These are phyloP conservation scores for Bipolaris victoriae DNA, from an alignment of 2,329 filamentous ascomycete species.

Conservation along the genomic window DNA sequence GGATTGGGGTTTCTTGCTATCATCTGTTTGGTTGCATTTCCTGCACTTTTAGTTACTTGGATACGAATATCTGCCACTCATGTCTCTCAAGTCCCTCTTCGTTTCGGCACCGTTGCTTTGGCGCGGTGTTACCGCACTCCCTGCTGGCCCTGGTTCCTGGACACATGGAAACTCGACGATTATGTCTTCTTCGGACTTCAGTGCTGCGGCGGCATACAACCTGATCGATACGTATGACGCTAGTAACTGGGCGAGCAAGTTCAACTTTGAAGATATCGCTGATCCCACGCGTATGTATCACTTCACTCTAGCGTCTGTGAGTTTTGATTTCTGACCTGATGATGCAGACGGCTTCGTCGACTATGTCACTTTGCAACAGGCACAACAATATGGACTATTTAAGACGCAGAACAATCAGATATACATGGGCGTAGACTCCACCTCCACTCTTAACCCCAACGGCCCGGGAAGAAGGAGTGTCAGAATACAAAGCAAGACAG, in stretches of 20 bases:
- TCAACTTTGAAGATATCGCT: constrained; percentile 44
- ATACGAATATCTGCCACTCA: constrained; percentile 11
- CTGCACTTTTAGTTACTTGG: constrained; percentile 1
- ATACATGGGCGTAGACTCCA: constrained; percentile 49
- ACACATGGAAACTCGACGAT: constrained; percentile 27
- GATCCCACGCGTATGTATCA: constrained; percentile 44
- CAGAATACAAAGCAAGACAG: constrained; percentile 44
- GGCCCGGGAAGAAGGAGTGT: constrained; percentile 47
- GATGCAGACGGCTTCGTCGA: constrained; percentile 47
- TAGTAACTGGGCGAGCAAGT: constrained; percentile 48
- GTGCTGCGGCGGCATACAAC: constrained; percentile 30
- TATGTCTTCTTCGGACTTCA: constrained; percentile 12
- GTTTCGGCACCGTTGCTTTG: constrained; percentile 29
- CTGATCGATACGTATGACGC: constrained; percentile 47
- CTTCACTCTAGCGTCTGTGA: background rate
- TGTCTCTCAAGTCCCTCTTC: constrained; percentile 25
- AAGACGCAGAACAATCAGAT: constrained; percentile 43
- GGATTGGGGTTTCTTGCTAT: background rate
- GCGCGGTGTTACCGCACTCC: constrained; percentile 26
- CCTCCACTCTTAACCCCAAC: constrained; percentile 37
- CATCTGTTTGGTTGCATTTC: background rate
- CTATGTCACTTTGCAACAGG: constrained; percentile 43
- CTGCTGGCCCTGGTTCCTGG: constrained; percentile 33
- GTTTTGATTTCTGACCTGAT: background rate
- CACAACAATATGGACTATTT: constrained; percentile 42